These are phyloP conservation scores for Euphorbia pulcherrima DNA, from an alignment of 345 rosid genomes.

Conservation along the genomic window DNA sequence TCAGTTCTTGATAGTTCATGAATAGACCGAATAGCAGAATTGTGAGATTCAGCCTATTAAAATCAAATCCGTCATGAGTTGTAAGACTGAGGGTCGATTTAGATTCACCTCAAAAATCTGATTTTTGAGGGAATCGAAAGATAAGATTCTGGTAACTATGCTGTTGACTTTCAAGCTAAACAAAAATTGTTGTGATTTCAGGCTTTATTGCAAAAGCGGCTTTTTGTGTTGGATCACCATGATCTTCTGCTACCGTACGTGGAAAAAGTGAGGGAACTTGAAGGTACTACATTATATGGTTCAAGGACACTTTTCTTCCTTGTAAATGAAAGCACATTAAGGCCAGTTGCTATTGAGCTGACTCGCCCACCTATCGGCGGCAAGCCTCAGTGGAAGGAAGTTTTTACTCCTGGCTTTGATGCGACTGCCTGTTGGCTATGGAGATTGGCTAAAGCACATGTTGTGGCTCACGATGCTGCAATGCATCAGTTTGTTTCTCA, in stretches of 20 bases:
- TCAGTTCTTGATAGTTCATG: too few relatives aligned
- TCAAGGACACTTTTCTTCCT: slow-evolving; percentile 64
- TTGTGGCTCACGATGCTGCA: slow-evolving; percentile 53
- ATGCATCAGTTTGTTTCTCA: slow-evolving; percentile 67
- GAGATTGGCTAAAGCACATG: slow-evolving; percentile 70
- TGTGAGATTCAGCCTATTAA: too few relatives aligned
- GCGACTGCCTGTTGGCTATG: slow-evolving; percentile 60
- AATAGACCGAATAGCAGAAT: too few relatives aligned
- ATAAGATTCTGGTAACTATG: too few relatives aligned
- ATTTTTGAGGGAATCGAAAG: too few relatives aligned
- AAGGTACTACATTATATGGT: slow-evolving; percentile 51
- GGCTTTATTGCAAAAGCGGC: slow-evolving; percentile 21
- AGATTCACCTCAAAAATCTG: too few relatives aligned
- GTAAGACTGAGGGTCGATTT: too few relatives aligned
- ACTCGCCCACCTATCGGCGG: slow-evolving; percentile 49
- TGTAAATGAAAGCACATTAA: slow-evolving; percentile 43
- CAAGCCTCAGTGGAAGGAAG: slow-evolving; percentile 63
- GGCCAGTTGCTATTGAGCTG: slow-evolving; percentile 62
- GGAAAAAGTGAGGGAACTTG: slow-evolving; percentile 46
- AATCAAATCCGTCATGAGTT: too few relatives aligned
- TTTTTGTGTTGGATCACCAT: slow-evolving; percentile 56
- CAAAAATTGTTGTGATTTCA: not conserved
- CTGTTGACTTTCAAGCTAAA: too few relatives aligned
- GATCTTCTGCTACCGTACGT: slow-evolving; percentile 60
- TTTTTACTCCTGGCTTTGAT: slow-evolving; percentile 36